phyloP scores from a whole-genome alignment of 1,139 yeast species.

The Debaryomyces singareniensis region DNA sequence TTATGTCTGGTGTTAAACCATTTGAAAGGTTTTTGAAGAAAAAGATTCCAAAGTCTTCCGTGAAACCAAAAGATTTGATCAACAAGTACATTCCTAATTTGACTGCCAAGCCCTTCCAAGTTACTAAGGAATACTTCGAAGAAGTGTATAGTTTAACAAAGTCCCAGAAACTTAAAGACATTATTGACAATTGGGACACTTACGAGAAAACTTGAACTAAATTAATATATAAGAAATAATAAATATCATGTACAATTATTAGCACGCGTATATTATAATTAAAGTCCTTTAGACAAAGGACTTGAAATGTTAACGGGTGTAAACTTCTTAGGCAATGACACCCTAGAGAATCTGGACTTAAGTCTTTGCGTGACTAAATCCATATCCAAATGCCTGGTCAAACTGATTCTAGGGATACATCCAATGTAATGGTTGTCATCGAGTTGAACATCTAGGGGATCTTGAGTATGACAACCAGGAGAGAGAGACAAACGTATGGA shows the following conservation, averaged over 20 bases:
- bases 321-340: slow-evolving; percentile 83
- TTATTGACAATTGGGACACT: slow-evolving; percentile 92
- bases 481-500: slow-evolving; percentile 83
- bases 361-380: slow-evolving; percentile 82
- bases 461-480: slow-evolving; percentile 98
- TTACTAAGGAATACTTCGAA: slow-evolving; percentile 93
- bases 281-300: slow-evolving; percentile 38
- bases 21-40: slow-evolving; percentile 95
- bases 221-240: background rate
- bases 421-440: slow-evolving; percentile 97
- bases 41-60: slow-evolving; percentile 92
- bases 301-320: slow-evolving; percentile 85
- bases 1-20: slow-evolving; percentile 97
- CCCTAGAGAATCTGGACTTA: slow-evolving; percentile 78
- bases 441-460: slow-evolving; percentile 91
- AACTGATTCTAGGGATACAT: slow-evolving; percentile 82
- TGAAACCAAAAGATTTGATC: slow-evolving; percentile 87
- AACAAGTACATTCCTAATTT: slow-evolving; percentile 97
- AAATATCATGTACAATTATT: background rate
- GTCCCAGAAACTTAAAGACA: slow-evolving; percentile 82
- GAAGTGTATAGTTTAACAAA: slow-evolving; percentile 90
- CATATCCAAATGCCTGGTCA: slow-evolving; percentile 91
- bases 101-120: slow-evolving; percentile 95
- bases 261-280: slow-evolving; percentile 1
- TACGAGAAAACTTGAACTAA: slow-evolving; percentile 48